Evolutionary conservation across 495 filamentous ascomycete species (phyloP).

Genomic region (Rostrohypoxylon terebratum): DNA sequence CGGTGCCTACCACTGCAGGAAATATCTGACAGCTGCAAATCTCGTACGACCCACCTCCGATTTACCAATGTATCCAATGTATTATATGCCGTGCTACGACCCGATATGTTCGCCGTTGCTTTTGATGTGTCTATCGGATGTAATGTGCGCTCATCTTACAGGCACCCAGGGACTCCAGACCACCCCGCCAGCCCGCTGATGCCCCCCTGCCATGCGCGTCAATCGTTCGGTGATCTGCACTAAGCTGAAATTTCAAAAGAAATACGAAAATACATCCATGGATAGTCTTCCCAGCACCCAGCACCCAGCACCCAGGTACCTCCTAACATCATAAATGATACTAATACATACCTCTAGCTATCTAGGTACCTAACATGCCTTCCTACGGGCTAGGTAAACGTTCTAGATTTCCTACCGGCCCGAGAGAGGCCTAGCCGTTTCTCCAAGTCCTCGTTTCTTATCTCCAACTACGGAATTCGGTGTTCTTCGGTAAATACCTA

Average conservation of each 20-base stretch:
- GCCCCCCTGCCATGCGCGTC: slow-evolving; percentile 25
- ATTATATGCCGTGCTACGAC: slow-evolving; percentile 32
- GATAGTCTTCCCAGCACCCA: no score
- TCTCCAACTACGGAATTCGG: slow-evolving; percentile 17
- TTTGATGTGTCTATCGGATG: slow-evolving; percentile 3
- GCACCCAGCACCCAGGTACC: no score
- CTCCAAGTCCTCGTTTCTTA: background rate
- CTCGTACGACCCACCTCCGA: slow-evolving; percentile 41
- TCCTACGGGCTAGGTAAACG: background rate
- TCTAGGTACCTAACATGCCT: no score
- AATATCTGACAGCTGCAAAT: slow-evolving; percentile 46
- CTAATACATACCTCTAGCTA: no score
- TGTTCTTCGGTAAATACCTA: background rate
- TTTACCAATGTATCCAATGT: slow-evolving; percentile 42
- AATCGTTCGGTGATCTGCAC: slow-evolving; percentile 33
- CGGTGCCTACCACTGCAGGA: slow-evolving; percentile 3
- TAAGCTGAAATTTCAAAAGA: slow-evolving; percentile 15
- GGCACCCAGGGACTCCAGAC: slow-evolving; percentile 6
- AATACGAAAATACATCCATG: no score
- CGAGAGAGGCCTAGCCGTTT: slow-evolving; percentile 12
- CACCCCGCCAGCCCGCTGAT: slow-evolving; percentile 9
- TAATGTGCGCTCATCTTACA: slow-evolving; percentile 16
- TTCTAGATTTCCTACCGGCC: slow-evolving; percentile 11
- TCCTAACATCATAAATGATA: no score
- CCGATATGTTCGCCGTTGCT: background rate